Evolutionary conservation across 805 yeast genomes (phyloP), one percentile per base, ranked within the genome.

Genomic region (Teunomyces funiuensis): DNA sequence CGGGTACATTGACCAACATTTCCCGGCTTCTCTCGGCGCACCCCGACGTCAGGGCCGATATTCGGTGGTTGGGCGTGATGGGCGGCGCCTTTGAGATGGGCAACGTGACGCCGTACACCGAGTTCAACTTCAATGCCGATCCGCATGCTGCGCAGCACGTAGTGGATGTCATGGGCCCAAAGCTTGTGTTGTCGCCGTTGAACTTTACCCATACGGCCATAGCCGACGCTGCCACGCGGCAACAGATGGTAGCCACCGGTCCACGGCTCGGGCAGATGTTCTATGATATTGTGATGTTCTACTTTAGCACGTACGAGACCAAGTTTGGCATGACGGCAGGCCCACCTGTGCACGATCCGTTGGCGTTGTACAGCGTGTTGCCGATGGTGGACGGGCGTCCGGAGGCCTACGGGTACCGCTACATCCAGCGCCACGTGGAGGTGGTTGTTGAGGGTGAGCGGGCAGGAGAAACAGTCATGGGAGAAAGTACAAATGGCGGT

Each of bases 341-440:
- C 0, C 89, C 93, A 4, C 88, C 89, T 1, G 71, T 86, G 1
- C 95, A 88, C 60, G 96, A 87, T 58, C 91, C 93, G 1, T 65
- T 85, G 39, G 85, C 95, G 0, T 66, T 85, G 8, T 77, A 76
- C 39, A 80, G 79, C 0, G 53, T 86, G 27, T 58, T 86, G 39
- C 76, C 78, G 15, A 57, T 78, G 38, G 58, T 67, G 38, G 55
- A 55, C 9, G 22, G 22, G 22, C 43, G 47, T 4, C 55, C 50
- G 19, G 52, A 46, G 1, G 43, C 40, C 2, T 55, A 55, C 42
- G 55, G 49, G 18, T 64, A 58, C 41, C 50, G 56, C 40, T 64
- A 53, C 41, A 40, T 57, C 4, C 58, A 57, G 40, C 52, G 64
- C 22, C 42, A 47, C 19, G 39, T 69, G 17, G 31, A 41, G 2